These are phyloP conservation scores for Trichoderma gamsii DNA, from an alignment of 495 filamentous ascomycete genomes.

Conservation along the genomic window DNA sequence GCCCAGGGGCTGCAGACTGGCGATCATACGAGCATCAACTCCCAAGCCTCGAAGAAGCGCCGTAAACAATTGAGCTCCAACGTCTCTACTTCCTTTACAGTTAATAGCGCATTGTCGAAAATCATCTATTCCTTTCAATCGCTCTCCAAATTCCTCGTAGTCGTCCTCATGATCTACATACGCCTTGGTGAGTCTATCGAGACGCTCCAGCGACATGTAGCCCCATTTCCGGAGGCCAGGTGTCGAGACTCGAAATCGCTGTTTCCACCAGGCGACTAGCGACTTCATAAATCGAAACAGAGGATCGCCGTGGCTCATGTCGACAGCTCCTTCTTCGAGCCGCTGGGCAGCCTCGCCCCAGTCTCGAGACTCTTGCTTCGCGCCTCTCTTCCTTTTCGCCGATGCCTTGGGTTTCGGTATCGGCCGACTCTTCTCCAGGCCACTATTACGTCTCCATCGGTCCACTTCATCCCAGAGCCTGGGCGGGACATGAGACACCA, in stretches of 20 bases:
- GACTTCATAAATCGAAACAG: conserved; percentile 70
- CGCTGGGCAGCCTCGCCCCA: conserved; percentile 66
- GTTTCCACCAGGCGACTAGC: conserved; percentile 79
- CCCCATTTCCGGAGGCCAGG: conserved; percentile 85
- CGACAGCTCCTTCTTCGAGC: conserved; percentile 58
- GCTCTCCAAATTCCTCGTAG: conserved; percentile 64
- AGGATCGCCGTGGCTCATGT: conserved; percentile 76
- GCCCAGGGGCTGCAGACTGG: conserved; percentile 78
- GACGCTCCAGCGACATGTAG: conserved; percentile 63
- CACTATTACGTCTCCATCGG: conserved; percentile 63
- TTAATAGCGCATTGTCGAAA: conserved; percentile 63
- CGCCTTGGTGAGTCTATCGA: conserved; percentile 60
- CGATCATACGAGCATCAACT: conserved; percentile 72
- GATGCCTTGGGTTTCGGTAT: conserved; percentile 27
- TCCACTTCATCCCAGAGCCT: conserved; percentile 65
- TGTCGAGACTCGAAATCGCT: conserved; percentile 68
- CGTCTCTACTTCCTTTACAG: conserved; percentile 78
- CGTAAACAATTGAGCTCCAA: conserved; percentile 86
- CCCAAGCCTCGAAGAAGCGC: conserved; percentile 78
- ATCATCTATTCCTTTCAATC: conserved; percentile 54
- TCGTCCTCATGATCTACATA: conserved; percentile 60
- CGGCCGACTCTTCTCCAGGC: conserved; percentile 41
- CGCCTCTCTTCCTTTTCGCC: conserved; percentile 33
- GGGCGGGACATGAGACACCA: conserved; percentile 64
- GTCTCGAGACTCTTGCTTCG: conserved; percentile 52